Base-by-base conservation (phyloP, 2,329 filamentous ascomycete genomes). In the Pestalotiopsis sp. region DNA sequence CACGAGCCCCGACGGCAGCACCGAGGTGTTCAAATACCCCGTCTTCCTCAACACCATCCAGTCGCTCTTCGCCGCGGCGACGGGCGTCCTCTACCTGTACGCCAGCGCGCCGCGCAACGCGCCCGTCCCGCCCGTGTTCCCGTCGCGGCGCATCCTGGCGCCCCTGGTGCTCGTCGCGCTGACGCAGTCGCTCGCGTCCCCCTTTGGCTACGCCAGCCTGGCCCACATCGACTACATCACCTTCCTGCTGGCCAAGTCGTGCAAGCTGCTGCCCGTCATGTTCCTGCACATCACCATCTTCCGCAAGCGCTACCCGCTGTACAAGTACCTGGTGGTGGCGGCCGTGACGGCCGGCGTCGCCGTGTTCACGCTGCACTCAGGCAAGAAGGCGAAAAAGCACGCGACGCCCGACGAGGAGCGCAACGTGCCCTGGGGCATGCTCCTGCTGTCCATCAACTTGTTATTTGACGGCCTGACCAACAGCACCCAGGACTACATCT, bases 181-280 rank as follows among this genome's bases (percentile, higher is more conserved):
- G 68, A 97, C 94, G 4, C 92, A 90, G 75, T 94, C 93, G 4
- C 91, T 98, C 66, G 94, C 95, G 52, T 94, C 92, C n/a, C 95
- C 95, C 2, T 98, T 98, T 77, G 96, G 95, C 74, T 98, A 98
- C 82, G 95, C 96, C 64, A 92, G 91, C 69, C 90, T 98, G 65
- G 91, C 92, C 49, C 94, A 98, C 80, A 94, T 98, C 81, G 96
- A 98, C 87, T 98, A 98, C 83, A 93, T 98, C 77, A 98, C 96
- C 38, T 98, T 97, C 83, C 93, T 98, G 74, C 92, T 99, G 57
- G 95, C 96, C 75, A 98, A 99, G 83, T 95, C 92, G 75, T 99
- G 96, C 91, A 99, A 99, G 84, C 88, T 99, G 23, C 90, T 99
- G n/a, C 96, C 96, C 2, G 96, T 99, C 77, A 98, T 99, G 96